Evolutionary conservation across 1,139 yeast genomes (phyloP), one percentile per base, ranked within the genome.

Genomic region (Hemisphaericaspora lyxosophila): DNA sequence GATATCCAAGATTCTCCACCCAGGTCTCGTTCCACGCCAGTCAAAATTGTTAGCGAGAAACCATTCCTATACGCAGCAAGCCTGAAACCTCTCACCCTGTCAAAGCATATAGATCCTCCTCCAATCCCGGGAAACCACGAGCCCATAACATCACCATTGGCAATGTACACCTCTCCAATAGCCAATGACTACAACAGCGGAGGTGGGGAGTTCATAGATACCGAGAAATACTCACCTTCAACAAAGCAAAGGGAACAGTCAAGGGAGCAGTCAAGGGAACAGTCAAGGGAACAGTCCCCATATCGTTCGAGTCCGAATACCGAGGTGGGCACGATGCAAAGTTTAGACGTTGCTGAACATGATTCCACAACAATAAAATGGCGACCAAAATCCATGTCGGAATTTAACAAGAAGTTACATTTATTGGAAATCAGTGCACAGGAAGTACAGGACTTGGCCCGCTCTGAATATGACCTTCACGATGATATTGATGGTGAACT

Each of bases 401-500:
- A 37, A 9, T 40, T 44, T 23, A 18, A 35, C 20, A 65, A 66
- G 7, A 64, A 62, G 22, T 48, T 72, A 16, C 55, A 53, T 16
- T 67, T 65, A 36, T 56, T 75, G 58, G 69, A 66, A 34, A 60
- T 62, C 2, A 69, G 78, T 2, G 55, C 65, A 6, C 53, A 55
- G 4, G 68, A 62, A 37, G 52, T 70, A 2, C 53, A 48, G 35
- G 39, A 60, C 26, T 46, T 64, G 9, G 50, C 62, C 12, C 51
- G 50, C 4, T 42, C 55, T 1, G 46, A 55, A 9, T 56, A 59
- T 42, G 67, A 64, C 27, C 57, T 78, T 11, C 62, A 66, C 36
- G 75, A 80, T 45, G 94, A 84, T 51, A 55, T 66, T 24, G 85
- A 81, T 44, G 88, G 90, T 1, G 74, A 74, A 29, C 58, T 84